Evolutionary conservation across 177 flowering plant species (phyloP), one percentile per base, ranked within the genome.

Genomic region (Telopea speciosissima): DNA sequence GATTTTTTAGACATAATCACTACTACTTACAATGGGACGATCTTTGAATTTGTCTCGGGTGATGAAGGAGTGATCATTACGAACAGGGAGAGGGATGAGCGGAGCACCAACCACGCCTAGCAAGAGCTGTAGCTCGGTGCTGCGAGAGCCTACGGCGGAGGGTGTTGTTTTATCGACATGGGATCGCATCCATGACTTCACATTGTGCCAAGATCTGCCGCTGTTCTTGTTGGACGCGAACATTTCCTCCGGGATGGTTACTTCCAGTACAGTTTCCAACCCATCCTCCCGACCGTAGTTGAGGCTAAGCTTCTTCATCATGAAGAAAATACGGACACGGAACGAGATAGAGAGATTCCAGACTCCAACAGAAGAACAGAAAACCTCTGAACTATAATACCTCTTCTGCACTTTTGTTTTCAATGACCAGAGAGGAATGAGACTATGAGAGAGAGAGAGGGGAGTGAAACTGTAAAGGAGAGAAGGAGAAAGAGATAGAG

Each of bases 61-160:
- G 33, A 81, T 49, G 36, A 81, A 70, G 24, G 82, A 70, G 25
- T 75, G 79, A 70, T 83, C 80, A 21, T 63, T 60, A 5, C 66
- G 69, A 31, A 93, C 67, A 8, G 92, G 97, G 1, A 87, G 81
- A 75, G 97, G 97, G 72, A 91, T 78, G 63, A 93, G 75, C 0
- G 98, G 97, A 69, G 97, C 97, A 23, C 98, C 98, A 63, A 81
- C 79, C 58, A 91, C 98, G 0, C 94, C 90, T 8, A 93, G 87
- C 63, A 93, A 63, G 72, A 91, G 89, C 79, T 93, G 97, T 36
- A 93, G 82, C 77, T 91, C 95, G 0, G 87, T 60, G 76, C 67
- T 82, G 0, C 82, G 76, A 54, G 79, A 81, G 0, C 83, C 83
- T 8, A 8, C 8, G 40, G 7, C 9, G 49, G 77, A 70, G 7